A percentile compares a stretch with the other conserved stretches of the same genome.
These are phyloP conservation scores for Sarcomyxa edulis DNA, from an alignment of 768 basidiomycete species.

Conservation along the genomic window DNA sequence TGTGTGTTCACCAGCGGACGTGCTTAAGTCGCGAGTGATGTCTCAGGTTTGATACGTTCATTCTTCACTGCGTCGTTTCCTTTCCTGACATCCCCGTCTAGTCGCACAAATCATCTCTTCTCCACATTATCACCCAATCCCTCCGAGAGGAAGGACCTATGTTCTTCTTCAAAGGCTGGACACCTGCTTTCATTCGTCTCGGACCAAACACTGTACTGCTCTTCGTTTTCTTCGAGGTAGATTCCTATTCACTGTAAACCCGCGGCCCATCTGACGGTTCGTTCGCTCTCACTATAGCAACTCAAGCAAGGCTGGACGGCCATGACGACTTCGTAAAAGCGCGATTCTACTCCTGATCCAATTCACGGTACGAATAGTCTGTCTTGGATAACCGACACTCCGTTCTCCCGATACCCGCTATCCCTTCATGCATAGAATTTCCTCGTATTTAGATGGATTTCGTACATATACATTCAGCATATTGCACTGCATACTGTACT, in stretches of 20 bases:
- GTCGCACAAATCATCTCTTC: not conserved
- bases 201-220: slow-evolving; percentile 82
- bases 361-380: too few species aligned
- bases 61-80: too few species aligned
- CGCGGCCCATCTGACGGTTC: slow-evolving; percentile 2
- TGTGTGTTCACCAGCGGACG: slow-evolving; percentile 75
- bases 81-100: not conserved
- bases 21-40: slow-evolving; percentile 74
- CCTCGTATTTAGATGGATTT: too few species aligned
- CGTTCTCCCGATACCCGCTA: too few species aligned
- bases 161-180: slow-evolving; percentile 88
- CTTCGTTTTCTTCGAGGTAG: slow-evolving; percentile 81
- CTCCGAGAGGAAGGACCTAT: slow-evolving; percentile 67
- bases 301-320: slow-evolving; percentile 57
- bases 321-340: too few species aligned
- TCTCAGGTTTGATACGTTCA: slow-evolving; percentile 45
- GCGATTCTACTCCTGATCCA: too few species aligned
- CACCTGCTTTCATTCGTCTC: slow-evolving; percentile 78
- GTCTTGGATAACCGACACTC: too few species aligned
- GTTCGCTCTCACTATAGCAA: slow-evolving; percentile 42
- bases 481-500: too few species aligned
- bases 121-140: slow-evolving; percentile 51
- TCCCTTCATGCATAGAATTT: too few species aligned
- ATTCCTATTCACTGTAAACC: not conserved
- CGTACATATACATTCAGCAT: too few species aligned